Evolutionary conservation across 2,329 filamentous ascomycete genomes (phyloP).

Genomic region (Podosphaera aphanis): DNA sequence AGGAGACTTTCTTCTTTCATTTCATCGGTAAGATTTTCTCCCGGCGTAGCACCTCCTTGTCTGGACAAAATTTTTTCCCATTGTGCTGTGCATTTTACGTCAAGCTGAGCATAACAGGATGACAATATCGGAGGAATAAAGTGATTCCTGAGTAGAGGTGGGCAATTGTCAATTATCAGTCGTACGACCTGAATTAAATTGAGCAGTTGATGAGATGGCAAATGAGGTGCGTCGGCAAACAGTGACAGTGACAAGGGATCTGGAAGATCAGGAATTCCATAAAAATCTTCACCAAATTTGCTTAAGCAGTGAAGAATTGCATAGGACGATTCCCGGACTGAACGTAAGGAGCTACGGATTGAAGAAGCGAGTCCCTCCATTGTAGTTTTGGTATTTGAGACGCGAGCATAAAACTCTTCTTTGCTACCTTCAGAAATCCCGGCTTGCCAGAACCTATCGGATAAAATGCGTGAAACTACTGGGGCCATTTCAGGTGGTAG

Average conservation of each 20-base stretch:
- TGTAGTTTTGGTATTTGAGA: constrained; percentile 68
- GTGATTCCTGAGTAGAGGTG: constrained; percentile 47
- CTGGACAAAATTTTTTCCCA: constrained; percentile 56
- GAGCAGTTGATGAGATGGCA: constrained; percentile 83
- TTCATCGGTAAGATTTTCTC: constrained; percentile 70
- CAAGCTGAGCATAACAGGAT: constrained; percentile 64
- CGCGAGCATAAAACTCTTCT: constrained; percentile 86
- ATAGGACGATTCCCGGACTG: constrained; percentile 81
- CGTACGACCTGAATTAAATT: constrained; percentile 77
- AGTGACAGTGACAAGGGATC: constrained; percentile 62
- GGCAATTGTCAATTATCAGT: constrained; percentile 80
- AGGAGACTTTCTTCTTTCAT: constrained; percentile 97
- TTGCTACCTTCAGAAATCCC: constrained; percentile 90
- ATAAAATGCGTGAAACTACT: constrained; percentile 62
- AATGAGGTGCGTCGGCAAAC: constrained; percentile 55
- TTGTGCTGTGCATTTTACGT: constrained; percentile 65
- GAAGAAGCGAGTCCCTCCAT: constrained; percentile 87
- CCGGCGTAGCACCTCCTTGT: constrained; percentile 37
- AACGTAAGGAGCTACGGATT: constrained; percentile 68
- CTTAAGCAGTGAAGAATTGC: constrained; percentile 89
- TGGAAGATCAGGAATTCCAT: constrained; percentile 67
- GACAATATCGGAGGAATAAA: constrained; percentile 72
- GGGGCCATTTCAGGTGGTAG: constrained; percentile 52
- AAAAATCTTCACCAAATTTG: constrained; percentile 66
- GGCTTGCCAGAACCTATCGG: constrained; percentile 93